Base-by-base conservation (phyloP, 345 rosid genomes). In the Syzygium aromaticum region DNA sequence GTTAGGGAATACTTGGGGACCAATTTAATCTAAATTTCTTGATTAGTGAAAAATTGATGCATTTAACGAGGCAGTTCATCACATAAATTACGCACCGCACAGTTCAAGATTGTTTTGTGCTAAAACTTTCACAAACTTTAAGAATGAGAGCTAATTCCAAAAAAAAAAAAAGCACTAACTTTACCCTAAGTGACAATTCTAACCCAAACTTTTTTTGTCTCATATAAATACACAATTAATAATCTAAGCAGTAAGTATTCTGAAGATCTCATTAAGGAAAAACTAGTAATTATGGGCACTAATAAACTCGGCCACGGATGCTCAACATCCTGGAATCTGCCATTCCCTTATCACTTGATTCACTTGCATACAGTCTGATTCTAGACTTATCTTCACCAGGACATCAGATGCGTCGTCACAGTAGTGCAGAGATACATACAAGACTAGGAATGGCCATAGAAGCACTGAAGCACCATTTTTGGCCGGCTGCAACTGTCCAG, bases 51-150 rank as follows among this genome's bases (percentile, higher is more conserved):
- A 19, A 54, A 19, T 19, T 2, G 12, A 64, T 0, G 78, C 80
- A 38, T 73, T 73, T 73, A 33, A 73, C 6, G 12, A 73, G 0
- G 6, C 1, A 2, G 27, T 33, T 73, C 0, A 2, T 4, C 0
- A 3, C 6, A 21, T 9, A 19, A 73, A 9, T 73, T 21, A 33
- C 0, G 1, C 43, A 17, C 3, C 0, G 10, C 13, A 19, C 2
- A 17, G 19, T 73, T 33, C 2, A 9, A 19, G 49, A 73, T 33
- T 38, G 80, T 73, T 33, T 33, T 19, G 49, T 19, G 23, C 23
- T 17, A 38, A 17, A 30, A 67, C 19, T 67, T 67, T 67, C 17
- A 7, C 7, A 33, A 21, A 38, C 25, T 73, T 38, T 5, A 2
- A 73, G 80, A 33, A 38, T 4, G 23, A 73, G 38, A 3, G 17